Conservation (phyloP, 768 basidiomycete genomes). For the Asterophora lycoperdoides region DNA sequence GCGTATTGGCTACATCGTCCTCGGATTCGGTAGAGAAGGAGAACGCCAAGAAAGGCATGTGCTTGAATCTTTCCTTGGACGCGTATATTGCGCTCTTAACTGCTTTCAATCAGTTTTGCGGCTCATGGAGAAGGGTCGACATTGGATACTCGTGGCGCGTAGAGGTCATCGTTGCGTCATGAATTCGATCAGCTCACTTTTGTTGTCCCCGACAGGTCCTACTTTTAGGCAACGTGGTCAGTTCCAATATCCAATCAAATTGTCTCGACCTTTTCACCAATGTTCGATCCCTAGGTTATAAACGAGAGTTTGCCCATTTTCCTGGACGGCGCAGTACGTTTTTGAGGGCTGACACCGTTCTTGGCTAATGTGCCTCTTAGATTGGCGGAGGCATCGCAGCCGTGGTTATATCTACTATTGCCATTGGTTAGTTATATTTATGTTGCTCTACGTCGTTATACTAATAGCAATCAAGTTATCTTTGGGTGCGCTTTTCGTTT, state of each 20-base stretch:
- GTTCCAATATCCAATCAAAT: slow-evolving; percentile 20
- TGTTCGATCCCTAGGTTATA: slow-evolving; percentile 47
- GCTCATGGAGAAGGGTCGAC: slow-evolving; percentile 63
- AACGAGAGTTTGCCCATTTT: slow-evolving; percentile 85
- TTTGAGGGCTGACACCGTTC: too few species aligned
- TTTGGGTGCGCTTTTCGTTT: slow-evolving; percentile 58
- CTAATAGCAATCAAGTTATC: slow-evolving; percentile 47
- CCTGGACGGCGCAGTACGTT: slow-evolving; percentile 65
- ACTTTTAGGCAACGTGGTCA: slow-evolving; percentile 81
- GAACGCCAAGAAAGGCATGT: slow-evolving; percentile 67
- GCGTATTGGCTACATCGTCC: slow-evolving; percentile 79
- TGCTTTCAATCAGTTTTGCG: slow-evolving; percentile 39
- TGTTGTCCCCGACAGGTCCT: slow-evolving; percentile 51
- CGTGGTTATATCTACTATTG: slow-evolving; percentile 71
- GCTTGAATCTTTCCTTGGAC: not conserved
- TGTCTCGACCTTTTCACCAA: not conserved
- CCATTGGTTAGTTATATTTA: slow-evolving; percentile 46
- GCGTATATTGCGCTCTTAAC: not conserved
- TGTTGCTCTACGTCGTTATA: not conserved
- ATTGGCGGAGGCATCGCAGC: slow-evolving; percentile 69
- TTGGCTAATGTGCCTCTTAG: slow-evolving; percentile 18
- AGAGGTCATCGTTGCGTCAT: not conserved
- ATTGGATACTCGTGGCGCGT: slow-evolving; percentile 91
- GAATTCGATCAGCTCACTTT: not conserved
- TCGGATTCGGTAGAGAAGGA: slow-evolving; percentile 62